Base-by-base conservation (phyloP, 768 basidiomycete genomes). In the Lactifluus echinatus region DNA sequence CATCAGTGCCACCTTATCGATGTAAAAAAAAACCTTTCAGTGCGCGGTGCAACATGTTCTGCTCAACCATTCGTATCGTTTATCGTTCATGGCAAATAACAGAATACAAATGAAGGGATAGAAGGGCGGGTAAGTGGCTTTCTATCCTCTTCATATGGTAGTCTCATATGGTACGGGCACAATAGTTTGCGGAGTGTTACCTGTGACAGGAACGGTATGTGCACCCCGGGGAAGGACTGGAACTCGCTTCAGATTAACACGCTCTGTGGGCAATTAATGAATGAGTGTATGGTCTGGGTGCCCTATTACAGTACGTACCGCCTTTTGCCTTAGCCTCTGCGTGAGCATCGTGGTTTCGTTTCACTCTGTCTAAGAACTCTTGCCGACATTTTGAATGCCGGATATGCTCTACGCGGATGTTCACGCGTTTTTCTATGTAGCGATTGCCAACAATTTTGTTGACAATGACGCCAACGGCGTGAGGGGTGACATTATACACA, bases 371-470 rank as follows among this genome's bases (percentile, higher is more conserved):
- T 71, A 96, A 77, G 78, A 99, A 99, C 74, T 97, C 95, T 75
- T 94, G 86, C 68, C 95, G 84, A 75, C 95, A 97, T 76, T 91
- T 92, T 67, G 94, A 97, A 83, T 97, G 95, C 68, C 76, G 82
- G 72, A 95, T 76, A 78, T 98, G 95, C 79, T 97, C 95, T 67
- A 93, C 81, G 63, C 91, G 89, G 77, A 96, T 75, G 85, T 98
- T 99, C 74, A 99, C 95, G 57, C 95, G 90, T 81, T 99, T 99
- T 79, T 98, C 93, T 56, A 99, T 75, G 85, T 95, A 99, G 66
- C 96, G 91, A 79, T 94, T 94, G 64, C 95, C 95, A 69, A 99
- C 95, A 69, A 97, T 81, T 75, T 99, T 99, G 88, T 95, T 84
- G 61, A 95, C 85, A 72, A 98, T 93, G 61, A 99, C 88, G 71